These are phyloP conservation scores for Erodium maritimum DNA, from an alignment of 345 rosid genomes.

Conservation along the genomic window DNA sequence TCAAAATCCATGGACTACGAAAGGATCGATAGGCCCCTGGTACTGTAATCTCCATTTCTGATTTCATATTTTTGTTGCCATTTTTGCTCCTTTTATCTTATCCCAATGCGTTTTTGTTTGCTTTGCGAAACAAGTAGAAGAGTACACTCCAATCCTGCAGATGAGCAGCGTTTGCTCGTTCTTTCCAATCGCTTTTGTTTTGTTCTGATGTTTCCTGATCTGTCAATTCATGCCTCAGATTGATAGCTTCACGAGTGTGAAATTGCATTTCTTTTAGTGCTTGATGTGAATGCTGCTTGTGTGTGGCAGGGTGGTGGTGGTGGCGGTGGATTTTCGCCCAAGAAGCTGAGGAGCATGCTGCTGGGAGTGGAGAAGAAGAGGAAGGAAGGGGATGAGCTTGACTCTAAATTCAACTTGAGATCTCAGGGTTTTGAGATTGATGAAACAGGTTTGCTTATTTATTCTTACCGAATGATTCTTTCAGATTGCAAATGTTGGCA, in stretches of 20 bases:
- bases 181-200: neutral
- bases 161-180: neutral
- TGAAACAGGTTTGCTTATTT: constrained; percentile 32
- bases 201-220: neutral
- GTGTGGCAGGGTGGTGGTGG: constrained; percentile 24
- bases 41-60: constrained; percentile 8
- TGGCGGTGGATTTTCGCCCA: constrained; percentile 66
- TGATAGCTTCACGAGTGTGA: neutral
- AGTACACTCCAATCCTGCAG: neutral
- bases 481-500: neutral
- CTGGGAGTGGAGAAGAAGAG: constrained; percentile 56
- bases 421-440: constrained; percentile 35
- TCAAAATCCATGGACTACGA: constrained; percentile 54
- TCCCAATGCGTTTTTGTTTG: constrained; percentile 5
- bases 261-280: constrained; percentile 8
- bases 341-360: constrained; percentile 60
- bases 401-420: constrained; percentile 35
- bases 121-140: neutral
- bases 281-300: constrained; percentile 12
- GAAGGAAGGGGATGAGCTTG: constrained; percentile 38
- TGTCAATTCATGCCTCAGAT: neutral
- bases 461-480: too few relatives aligned
- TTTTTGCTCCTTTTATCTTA: neutral
- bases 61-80: neutral
- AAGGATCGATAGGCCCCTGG: constrained; percentile 70